phyloP scores from a whole-genome alignment of 2,329 filamentous ascomycete species.

The Aspergillus sp. region DNA sequence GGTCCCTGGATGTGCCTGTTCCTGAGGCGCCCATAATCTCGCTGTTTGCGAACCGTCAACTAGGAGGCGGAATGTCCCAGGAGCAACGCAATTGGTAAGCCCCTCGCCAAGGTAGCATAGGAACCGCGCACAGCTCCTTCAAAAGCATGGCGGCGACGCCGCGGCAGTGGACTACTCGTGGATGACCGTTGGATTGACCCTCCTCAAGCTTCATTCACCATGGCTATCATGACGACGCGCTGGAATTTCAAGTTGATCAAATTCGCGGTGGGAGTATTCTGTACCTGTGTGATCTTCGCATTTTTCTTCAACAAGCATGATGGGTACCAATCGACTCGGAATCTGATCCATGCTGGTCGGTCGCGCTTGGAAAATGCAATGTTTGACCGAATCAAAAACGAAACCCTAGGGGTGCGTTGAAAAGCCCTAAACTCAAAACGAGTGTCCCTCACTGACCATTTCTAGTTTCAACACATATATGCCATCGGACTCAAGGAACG shows the following conservation, averaged over 20 bases:
- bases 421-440: too few relatives aligned
- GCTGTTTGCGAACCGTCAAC: background rate
- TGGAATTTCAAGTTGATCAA: slow-evolving; percentile 17
- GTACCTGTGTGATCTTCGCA: slow-evolving; percentile 6
- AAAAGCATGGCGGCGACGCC: background rate
- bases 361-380: slow-evolving; percentile 22
- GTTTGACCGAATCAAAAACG: slow-evolving; percentile 31
- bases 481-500: slow-evolving; percentile 53
- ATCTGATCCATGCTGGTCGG: slow-evolving; percentile 13
- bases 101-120: background rate
- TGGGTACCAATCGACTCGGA: slow-evolving; percentile 15
- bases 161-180: background rate
- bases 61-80: background rate
- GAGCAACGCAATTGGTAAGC: slow-evolving; percentile 7
- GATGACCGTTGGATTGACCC: background rate
- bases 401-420: slow-evolving; percentile 32
- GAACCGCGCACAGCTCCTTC: background rate
- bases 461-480: slow-evolving; percentile 51
- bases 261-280: slow-evolving; percentile 4
- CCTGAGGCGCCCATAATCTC: background rate
- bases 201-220: background rate
- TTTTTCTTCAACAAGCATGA: slow-evolving; percentile 13
- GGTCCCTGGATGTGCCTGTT: slow-evolving; percentile 2
- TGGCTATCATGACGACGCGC: slow-evolving; percentile 6
- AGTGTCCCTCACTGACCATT: background rate